These are phyloP conservation scores for Melaleuca quinquenervia DNA, from an alignment of 345 rosid species.

Conservation along the genomic window DNA sequence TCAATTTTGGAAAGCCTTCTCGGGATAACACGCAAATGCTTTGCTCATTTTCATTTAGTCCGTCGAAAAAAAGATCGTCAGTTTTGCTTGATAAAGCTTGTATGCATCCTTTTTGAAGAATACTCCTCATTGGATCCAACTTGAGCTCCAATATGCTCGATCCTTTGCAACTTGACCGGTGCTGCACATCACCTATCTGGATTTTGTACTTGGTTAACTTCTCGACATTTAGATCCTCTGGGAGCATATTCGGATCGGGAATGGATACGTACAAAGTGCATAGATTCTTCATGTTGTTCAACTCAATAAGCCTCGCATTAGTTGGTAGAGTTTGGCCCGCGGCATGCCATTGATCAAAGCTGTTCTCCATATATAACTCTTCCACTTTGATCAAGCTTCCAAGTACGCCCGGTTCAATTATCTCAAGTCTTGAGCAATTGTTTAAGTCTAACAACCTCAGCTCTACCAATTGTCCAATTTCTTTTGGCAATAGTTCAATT, in stretches of 20 bases:
- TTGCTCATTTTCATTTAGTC: background rate
- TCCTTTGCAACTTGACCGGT: background rate
- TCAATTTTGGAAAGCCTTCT: background rate
- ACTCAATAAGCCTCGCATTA: background rate
- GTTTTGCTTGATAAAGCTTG: background rate
- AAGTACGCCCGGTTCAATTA: too few species aligned
- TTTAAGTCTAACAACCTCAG: too few species aligned
- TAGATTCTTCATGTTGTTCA: background rate
- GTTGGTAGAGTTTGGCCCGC: background rate
- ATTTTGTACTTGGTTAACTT: background rate
- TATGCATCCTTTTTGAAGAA: background rate
- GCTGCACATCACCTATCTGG: background rate
- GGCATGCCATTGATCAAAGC: background rate
- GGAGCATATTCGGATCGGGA: background rate
- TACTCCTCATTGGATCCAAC: rapidly evolving
- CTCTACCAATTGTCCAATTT: too few species aligned
- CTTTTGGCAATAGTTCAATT: background rate
- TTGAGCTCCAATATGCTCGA: background rate
- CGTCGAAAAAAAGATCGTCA: rapidly evolving
- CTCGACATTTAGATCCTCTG: background rate
- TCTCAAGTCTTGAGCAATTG: too few species aligned
- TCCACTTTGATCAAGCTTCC: too few species aligned
- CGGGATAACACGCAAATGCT: background rate
- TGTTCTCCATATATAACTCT: background rate
- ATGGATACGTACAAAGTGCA: background rate